Evolutionary conservation across 2,329 filamentous ascomycete genomes (phyloP).

Genomic region (Gyromitra esculenta): DNA sequence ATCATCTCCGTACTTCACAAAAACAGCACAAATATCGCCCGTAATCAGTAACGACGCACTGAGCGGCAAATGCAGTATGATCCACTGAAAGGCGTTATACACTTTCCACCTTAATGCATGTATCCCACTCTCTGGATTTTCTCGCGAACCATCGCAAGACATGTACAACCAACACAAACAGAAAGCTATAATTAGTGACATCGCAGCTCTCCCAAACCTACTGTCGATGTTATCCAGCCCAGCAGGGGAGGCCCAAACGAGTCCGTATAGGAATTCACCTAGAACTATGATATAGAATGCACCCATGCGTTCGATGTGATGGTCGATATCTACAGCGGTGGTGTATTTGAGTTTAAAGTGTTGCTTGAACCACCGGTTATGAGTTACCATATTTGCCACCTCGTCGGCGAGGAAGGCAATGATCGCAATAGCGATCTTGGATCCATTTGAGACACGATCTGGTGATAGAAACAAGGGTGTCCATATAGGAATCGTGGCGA

Average conservation of each 20-base stretch:
- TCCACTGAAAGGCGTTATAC: slow-evolving; percentile 63
- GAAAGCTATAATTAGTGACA: slow-evolving; percentile 65
- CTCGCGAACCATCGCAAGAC: slow-evolving; percentile 64
- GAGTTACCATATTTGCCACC: neutral
- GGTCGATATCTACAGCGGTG: slow-evolving; percentile 65
- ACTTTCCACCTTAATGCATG: slow-evolving; percentile 64
- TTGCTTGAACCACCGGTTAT: slow-evolving; percentile 58
- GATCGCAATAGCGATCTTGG: slow-evolving; percentile 63
- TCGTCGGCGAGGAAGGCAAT: slow-evolving; percentile 63
- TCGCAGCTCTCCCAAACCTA: slow-evolving; percentile 63
- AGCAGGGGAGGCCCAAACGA: slow-evolving; percentile 64
- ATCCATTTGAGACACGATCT: slow-evolving; percentile 61
- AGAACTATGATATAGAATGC: slow-evolving; percentile 67
- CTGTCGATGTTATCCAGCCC: slow-evolving; percentile 63
- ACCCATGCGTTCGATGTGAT: slow-evolving; percentile 65
- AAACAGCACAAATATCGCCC: slow-evolving; percentile 63
- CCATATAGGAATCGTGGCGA: slow-evolving; percentile 62
- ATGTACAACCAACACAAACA: slow-evolving; percentile 66
- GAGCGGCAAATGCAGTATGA: slow-evolving; percentile 63
- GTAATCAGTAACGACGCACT: slow-evolving; percentile 64
- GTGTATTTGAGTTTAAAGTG: slow-evolving; percentile 63
- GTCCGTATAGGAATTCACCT: slow-evolving; percentile 65
- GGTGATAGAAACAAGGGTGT: slow-evolving; percentile 62
- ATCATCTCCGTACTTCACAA: slow-evolving; percentile 61
- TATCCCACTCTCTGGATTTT: slow-evolving; percentile 57